Percentiles rank a stretch among this genome's conserved stretches.
These are phyloP conservation scores for Paramyrothecium sp. DNA, from an alignment of 2,329 filamentous ascomycete species.

Conservation along the genomic window DNA sequence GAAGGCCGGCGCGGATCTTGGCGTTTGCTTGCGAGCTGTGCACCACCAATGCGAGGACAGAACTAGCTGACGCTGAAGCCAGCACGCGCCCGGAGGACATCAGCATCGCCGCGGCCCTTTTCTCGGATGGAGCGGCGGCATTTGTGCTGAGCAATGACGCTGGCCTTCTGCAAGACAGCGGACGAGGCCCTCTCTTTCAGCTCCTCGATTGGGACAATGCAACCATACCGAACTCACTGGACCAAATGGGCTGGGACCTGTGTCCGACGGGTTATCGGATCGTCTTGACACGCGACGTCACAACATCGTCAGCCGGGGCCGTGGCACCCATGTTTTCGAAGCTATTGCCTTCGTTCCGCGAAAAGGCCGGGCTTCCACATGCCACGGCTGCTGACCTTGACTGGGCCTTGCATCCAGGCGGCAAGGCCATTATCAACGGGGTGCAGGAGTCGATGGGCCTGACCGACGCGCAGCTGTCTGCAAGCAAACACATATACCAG, in stretches of 20 bases:
- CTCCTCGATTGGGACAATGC: not conserved
- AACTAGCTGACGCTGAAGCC: too few relatives aligned
- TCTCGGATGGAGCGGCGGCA: too few relatives aligned
- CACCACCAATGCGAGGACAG: too few relatives aligned
- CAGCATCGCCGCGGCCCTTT: too few relatives aligned
- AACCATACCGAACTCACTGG: not conserved
- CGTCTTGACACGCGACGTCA: not conserved
- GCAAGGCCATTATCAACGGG: not conserved
- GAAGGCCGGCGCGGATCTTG: too few relatives aligned
- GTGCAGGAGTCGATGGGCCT: not conserved
- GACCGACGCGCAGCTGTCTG: not conserved
- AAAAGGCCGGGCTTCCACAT: not conserved
- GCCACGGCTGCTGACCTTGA: not conserved
- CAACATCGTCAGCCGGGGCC: not conserved
- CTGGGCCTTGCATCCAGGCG: not conserved
- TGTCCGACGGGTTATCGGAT: not conserved
- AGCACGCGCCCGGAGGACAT: too few relatives aligned
- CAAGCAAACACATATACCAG: not conserved
- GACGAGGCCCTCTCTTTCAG: not conserved
- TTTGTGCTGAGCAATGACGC: too few relatives aligned
- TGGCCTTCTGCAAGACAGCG: too few relatives aligned
- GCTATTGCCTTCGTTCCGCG: not conserved
- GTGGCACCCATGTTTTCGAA: not conserved
- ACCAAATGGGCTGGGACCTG: not conserved
- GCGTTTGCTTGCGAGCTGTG: too few relatives aligned